phyloP scores from a whole-genome alignment of 768 basidiomycete genomes.

The Russula olivacea region DNA sequence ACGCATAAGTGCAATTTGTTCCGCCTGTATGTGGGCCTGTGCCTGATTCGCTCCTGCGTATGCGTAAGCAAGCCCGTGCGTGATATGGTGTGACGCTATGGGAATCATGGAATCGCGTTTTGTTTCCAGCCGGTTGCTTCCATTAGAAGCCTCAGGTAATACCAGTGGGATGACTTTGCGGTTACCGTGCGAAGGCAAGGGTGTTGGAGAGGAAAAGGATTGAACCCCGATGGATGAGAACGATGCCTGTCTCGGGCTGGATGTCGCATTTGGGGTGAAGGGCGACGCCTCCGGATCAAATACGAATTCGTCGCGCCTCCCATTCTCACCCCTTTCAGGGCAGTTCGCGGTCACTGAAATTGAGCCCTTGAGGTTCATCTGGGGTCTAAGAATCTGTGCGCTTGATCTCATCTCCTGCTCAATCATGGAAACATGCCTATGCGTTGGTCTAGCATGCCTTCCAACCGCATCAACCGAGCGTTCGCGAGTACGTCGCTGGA shows the following conservation, averaged over 20 bases:
- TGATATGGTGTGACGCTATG: background rate
- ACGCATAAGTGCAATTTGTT: conserved; percentile 11
- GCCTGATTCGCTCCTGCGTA: conserved; percentile 3
- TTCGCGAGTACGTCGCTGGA: conserved; percentile 22
- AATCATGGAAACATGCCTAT: background rate
- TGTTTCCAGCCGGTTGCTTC: background rate
- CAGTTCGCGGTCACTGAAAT: background rate
- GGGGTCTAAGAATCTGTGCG: background rate
- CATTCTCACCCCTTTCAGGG: background rate
- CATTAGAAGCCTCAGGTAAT: background rate
- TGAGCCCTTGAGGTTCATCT: background rate
- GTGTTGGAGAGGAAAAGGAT: conserved; percentile 18
- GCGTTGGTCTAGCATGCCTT: background rate
- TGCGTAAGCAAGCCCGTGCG: conserved; percentile 5
- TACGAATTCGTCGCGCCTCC: conserved; percentile 7
- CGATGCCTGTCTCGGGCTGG: conserved; percentile 19
- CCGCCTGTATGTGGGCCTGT: conserved; percentile 12
- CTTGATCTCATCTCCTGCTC: background rate
- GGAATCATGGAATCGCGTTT: background rate
- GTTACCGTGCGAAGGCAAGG: conserved; percentile 16
- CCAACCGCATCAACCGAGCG: conserved; percentile 15
- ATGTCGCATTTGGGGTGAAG: conserved; percentile 23
- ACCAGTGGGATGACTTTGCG: conserved; percentile 7
- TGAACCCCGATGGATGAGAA: conserved; percentile 2
- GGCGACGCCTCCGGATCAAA: conserved; percentile 21